Base-by-base conservation (phyloP, 768 basidiomycete species). In the Podaxis mareebaensis region DNA sequence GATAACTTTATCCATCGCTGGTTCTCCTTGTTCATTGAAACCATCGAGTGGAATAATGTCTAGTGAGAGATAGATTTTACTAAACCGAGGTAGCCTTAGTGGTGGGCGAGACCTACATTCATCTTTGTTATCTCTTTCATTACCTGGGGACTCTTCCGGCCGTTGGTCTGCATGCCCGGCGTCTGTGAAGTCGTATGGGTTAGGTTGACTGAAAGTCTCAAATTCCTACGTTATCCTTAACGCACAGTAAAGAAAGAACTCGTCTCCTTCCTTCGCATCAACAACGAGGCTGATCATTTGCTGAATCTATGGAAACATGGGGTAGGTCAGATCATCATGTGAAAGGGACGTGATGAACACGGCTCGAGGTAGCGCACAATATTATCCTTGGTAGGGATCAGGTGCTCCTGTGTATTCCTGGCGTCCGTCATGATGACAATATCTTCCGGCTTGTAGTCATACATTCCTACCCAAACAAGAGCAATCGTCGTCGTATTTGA, bases 1-100 rank as follows among this genome's bases (percentile, higher is more conserved):
- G 26, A 66, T 40, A 4, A 20, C 20, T 5, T 40, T 42, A 3
- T 60, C 57, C n/a, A 46, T 38, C 5, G 10, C 13, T 20, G 10
- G 15, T 3, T 46, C 13, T 26, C 13, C 40, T 3, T 58, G 10
- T 4, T 39, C 11, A 10, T 17, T 15, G 26, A 66, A 15, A 2
- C 64, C 66, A 39, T 68, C 64, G 15, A 46, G 55, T 24, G 66
- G 68, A 7, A 67, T 57, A 3, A 68, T 58, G 12, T 57, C 68
- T 67, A 11, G 15, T 15, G 53, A 26, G 44, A 51, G 22, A 20
- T 24, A 26, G 22, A 5, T n/a, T 13, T 11, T 24, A 12, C 8
- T 28, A 30, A 56, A 4, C 20, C 4, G 10, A 2, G 20, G 38
- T 17, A 17, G 30, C 7, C 15, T 5, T 8, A 4, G 6, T 1